These are phyloP conservation scores for Paramecium caudatum DNA, from an alignment of 73 alveolate species.

Conservation along the genomic window DNA sequence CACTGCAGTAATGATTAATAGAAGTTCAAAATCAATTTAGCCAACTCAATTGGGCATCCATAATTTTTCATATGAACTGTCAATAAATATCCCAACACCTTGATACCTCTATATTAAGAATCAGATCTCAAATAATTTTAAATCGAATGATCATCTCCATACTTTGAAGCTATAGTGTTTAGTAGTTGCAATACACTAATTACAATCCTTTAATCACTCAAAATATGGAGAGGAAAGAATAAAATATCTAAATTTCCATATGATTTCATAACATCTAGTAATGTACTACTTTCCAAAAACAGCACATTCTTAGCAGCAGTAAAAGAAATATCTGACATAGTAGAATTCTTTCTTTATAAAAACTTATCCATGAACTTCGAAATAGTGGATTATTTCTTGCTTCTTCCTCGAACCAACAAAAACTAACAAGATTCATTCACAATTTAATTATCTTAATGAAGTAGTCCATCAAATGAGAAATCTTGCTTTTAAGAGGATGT, in stretches of 20 bases:
- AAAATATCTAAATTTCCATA: slow-evolving; percentile 50
- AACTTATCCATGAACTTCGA: neutral
- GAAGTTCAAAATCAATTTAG: neutral
- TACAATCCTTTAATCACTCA: neutral
- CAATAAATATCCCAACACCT: slow-evolving; percentile 32
- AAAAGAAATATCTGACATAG: neutral
- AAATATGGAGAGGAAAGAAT: slow-evolving; percentile 36
- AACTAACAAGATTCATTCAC: neutral
- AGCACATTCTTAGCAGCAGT: slow-evolving; percentile 19
- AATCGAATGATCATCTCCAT: slow-evolving; percentile 56
- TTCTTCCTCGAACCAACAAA: neutral
- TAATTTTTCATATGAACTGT: slow-evolving; percentile 30
- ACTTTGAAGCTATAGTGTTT: neutral
- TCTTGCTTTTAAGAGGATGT: slow-evolving; percentile 13
- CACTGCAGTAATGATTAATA: slow-evolving; percentile 6
- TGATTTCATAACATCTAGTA: slow-evolving; percentile 34
- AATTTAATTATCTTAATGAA: neutral
- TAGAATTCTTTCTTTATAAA: neutral
- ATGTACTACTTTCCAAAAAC: slow-evolving; percentile 23
- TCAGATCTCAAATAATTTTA: slow-evolving; percentile 62
- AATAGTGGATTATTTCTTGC: neutral
- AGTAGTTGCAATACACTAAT: slow-evolving; percentile 23
- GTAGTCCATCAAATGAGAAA: neutral
- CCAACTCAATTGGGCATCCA: neutral
- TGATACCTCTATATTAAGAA: neutral